Percentiles rank a stretch among this genome's conserved stretches.
phyloP scores from a whole-genome alignment of 306 rosid species.

The Sicyos baderoa region DNA sequence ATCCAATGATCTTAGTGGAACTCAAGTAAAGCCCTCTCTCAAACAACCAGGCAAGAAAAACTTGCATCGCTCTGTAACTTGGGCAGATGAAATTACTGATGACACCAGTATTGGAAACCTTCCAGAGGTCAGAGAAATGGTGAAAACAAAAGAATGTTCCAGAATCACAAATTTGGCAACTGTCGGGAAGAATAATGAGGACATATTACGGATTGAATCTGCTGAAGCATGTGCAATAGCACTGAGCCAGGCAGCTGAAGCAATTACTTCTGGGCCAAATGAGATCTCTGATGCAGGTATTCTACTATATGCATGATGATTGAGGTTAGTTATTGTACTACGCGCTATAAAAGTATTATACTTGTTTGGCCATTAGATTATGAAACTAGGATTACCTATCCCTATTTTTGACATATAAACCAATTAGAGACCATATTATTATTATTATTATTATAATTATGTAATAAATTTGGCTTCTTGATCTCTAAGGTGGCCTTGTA shows the following conservation, averaged over 20 bases:
- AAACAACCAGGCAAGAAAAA: conserved; percentile 49
- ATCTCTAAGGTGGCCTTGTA: no score
- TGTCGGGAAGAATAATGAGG: conserved; percentile 21
- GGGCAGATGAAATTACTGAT: conserved; percentile 63
- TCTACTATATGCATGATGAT: conserved; percentile 20
- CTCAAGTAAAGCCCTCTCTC: conserved; percentile 51
- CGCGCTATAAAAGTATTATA: not conserved
- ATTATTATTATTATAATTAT: no score
- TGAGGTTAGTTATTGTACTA: conserved; percentile 17
- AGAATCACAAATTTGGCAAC: conserved; percentile 1
- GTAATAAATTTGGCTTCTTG: no score
- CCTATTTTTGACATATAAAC: not conserved
- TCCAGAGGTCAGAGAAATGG: conserved; percentile 26
- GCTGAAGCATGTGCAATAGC: conserved; percentile 88
- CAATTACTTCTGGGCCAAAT: conserved; percentile 46
- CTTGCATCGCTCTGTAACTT: conserved; percentile 59
- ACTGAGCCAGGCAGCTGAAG: conserved; percentile 64
- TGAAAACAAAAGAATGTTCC: conserved; percentile 19
- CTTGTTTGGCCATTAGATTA: not conserved
- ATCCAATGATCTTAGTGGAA: conserved; percentile 21
- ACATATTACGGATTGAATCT: conserved; percentile 33
- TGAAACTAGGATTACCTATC: not conserved
- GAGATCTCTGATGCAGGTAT: conserved; percentile 66
- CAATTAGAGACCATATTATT: not conserved
- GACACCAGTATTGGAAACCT: conserved; percentile 16